phyloP scores from a whole-genome alignment of 345 rosid genomes.

The Linum trigynum region DNA sequence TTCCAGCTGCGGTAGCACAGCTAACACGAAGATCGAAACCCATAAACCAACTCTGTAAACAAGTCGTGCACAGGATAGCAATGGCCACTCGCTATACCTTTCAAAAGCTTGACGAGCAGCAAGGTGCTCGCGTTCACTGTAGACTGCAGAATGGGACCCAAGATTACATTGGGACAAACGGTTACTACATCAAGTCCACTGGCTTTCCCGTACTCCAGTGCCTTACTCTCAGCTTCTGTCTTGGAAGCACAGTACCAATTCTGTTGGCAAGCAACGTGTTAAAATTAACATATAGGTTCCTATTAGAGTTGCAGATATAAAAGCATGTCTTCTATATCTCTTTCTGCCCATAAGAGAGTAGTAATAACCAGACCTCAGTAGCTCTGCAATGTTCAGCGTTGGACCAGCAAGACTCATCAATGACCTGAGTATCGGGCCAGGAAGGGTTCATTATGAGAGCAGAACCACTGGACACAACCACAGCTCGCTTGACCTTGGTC shows the following conservation, averaged over 20 bases:
- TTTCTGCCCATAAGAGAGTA: neutral
- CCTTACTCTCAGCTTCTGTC: constrained; percentile 65
- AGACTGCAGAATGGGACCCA: constrained; percentile 55
- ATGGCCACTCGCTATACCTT: constrained; percentile 33
- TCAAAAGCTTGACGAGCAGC: constrained; percentile 42
- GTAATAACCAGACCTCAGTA: constrained; percentile 16
- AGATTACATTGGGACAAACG: constrained; percentile 42
- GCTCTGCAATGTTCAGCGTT: constrained; percentile 25
- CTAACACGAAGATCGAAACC: neutral
- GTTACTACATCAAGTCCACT: constrained; percentile 47
- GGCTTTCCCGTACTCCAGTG: constrained; percentile 45
- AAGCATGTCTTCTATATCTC: neutral
- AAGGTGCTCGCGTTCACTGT: constrained; percentile 44
- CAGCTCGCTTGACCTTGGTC: constrained; percentile 26
- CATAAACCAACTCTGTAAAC: neutral
- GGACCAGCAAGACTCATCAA: constrained; percentile 28
- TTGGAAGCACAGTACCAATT: constrained; percentile 67
- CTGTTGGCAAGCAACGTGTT: constrained; percentile 21
- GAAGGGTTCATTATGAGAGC: constrained; percentile 18
- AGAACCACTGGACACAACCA: constrained; percentile 22
- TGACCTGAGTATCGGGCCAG: constrained; percentile 21
- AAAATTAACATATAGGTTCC: neutral
- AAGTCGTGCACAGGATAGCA: neutral
- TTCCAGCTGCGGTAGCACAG: neutral
- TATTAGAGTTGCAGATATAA: neutral